Evolutionary conservation across 495 filamentous ascomycete genomes (phyloP).

Genomic region (Copromyces sp.): DNA sequence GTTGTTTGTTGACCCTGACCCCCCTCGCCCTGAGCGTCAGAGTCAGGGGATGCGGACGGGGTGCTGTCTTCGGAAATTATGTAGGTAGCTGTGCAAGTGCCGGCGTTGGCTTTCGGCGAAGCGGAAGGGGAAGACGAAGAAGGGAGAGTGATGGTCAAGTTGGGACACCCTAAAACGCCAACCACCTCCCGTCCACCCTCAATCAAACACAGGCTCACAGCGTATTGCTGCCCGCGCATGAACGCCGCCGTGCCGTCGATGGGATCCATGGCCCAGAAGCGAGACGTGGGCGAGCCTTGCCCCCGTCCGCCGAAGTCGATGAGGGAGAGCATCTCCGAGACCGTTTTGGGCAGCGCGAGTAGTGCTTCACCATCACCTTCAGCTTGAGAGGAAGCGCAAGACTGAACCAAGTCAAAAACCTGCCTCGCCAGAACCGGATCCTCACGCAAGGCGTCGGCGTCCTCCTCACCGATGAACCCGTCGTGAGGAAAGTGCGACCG

Average conservation of each 20-base stretch:
- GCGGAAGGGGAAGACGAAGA: not conserved
- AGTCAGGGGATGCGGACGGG: not conserved
- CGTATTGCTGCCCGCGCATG: constrained; percentile 48
- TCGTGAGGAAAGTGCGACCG: constrained; percentile 41
- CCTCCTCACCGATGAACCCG: constrained; percentile 45
- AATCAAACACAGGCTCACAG: constrained; percentile 43
- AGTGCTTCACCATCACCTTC: constrained; percentile 30
- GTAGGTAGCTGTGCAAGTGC: not conserved
- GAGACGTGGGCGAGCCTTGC: constrained; percentile 23
- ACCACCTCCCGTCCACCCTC: constrained; percentile 43
- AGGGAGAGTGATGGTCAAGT: constrained; percentile 19
- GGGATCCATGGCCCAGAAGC: constrained; percentile 52
- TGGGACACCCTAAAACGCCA: constrained; percentile 49
- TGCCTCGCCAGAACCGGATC: constrained; percentile 33
- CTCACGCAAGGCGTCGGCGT: constrained; percentile 34
- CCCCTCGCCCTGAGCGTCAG: too few species aligned
- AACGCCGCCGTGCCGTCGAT: constrained; percentile 53
- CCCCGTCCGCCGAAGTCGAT: constrained; percentile 46
- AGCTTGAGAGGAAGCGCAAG: constrained; percentile 15
- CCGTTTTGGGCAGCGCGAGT: constrained; percentile 27
- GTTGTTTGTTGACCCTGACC: not conserved
- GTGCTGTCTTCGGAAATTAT: not conserved
- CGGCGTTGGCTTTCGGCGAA: not conserved
- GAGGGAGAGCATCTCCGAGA: constrained; percentile 42
- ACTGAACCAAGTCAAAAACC: constrained; percentile 40